Conservation (phyloP, 192 early-diverging fungal genomes). For the Diversispora eburnea region DNA sequence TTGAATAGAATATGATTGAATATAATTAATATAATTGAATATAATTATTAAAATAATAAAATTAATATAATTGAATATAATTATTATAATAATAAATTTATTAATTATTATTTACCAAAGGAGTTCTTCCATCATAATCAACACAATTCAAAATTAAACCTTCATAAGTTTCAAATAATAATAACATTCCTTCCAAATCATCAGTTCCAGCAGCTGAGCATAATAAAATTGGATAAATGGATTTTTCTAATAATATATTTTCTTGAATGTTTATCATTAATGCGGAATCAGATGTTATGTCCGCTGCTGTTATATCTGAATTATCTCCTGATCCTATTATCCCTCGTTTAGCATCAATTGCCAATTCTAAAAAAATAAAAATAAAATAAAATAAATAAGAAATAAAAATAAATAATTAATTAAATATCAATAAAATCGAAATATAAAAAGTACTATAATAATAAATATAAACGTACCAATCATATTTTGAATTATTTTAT, state of each 20-base stretch:
- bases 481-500: conserved; percentile 48
- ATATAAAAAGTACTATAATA: neutral
- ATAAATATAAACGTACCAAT: conserved; percentile 26
- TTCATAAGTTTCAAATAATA: conserved; percentile 58
- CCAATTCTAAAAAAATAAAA: neutral
- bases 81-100: neutral
- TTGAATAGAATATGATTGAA: neutral
- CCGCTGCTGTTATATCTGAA: too few species aligned
- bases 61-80: too few species aligned
- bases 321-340: neutral
- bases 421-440: neutral
- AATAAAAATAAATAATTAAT: too few species aligned
- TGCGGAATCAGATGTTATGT: neutral
- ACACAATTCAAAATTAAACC: conserved; percentile 65
- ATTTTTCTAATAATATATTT: conserved; percentile 58
- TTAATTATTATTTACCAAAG: conserved; percentile 35
- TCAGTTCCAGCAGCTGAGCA: conserved; percentile 83
- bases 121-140: conserved; percentile 61
- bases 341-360: neutral
- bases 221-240: conserved; percentile 78
- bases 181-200: conserved; percentile 74
- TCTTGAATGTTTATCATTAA: conserved; percentile 18
- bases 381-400: neutral
- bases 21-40: neutral
- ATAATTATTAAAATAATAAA: neutral